A percentile compares a stretch with the other conserved stretches of the same genome.
phyloP scores from a whole-genome alignment of 805 yeast species.

The Starmerella bombi region DNA sequence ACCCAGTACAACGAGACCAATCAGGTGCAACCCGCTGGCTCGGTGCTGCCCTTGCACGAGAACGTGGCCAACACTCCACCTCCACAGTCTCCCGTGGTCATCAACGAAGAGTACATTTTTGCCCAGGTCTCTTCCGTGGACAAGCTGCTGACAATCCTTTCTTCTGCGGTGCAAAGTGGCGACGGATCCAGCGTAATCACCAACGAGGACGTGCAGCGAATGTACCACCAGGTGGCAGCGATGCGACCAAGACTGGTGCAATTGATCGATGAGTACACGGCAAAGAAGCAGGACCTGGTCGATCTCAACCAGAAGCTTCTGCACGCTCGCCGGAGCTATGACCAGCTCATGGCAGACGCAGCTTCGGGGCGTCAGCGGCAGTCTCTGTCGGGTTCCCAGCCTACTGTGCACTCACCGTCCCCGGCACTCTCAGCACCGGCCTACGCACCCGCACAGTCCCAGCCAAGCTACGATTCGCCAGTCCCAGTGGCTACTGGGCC shows the following conservation, averaged over 20 bases:
- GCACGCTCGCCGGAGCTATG: conserved; percentile 56
- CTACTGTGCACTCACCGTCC: neutral
- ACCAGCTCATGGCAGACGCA: conserved; percentile 49
- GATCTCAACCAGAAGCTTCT: conserved; percentile 58
- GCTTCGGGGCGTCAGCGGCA: too few species aligned
- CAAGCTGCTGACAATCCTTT: conserved; percentile 45
- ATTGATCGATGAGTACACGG: conserved; percentile 63
- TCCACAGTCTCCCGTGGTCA: neutral
- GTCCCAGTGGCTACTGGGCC: neutral
- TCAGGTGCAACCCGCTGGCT: neutral
- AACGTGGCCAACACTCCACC: neutral
- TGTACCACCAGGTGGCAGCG: conserved; percentile 61
- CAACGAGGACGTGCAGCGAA: conserved; percentile 54
- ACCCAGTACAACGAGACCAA: neutral
- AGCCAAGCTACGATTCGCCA: neutral
- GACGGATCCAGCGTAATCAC: conserved; percentile 31
- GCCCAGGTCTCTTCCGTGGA: conserved; percentile 51
- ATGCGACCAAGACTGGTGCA: conserved; percentile 63
- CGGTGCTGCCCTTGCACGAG: neutral
- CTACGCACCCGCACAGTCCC: neutral
- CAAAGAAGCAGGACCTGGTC: conserved; percentile 63
- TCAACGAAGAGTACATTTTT: conserved; percentile 41
- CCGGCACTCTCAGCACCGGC: neutral
- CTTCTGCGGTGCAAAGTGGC: conserved; percentile 26
- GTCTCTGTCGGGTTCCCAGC: neutral